Conservation (phyloP, 768 basidiomycete genomes). For the Strobilomyces echinocephalus region DNA sequence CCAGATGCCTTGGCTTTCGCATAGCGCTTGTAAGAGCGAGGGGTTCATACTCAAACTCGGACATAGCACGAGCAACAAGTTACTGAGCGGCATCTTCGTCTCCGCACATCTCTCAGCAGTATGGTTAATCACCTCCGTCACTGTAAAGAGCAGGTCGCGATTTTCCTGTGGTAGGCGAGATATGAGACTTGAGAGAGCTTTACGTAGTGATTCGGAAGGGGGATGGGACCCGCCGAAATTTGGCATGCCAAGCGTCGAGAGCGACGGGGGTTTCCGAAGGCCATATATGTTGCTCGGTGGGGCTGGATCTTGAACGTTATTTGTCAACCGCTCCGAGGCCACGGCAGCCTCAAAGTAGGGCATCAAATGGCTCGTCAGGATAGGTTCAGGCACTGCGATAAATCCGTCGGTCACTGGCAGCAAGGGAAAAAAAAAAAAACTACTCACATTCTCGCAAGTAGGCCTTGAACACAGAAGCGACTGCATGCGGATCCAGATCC, state of each 20-base stretch:
- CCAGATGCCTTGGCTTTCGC: conserved; percentile 72
- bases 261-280: conserved; percentile 72
- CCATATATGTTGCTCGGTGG: conserved; percentile 36
- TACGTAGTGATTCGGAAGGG: conserved; percentile 54
- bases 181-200: conserved; percentile 59
- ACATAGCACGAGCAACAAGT: conserved; percentile 82
- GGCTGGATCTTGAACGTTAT: conserved; percentile 22
- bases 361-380: conserved; percentile 67
- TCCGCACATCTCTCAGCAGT: conserved; percentile 63
- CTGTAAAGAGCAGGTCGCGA: conserved; percentile 76
- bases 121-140: conserved; percentile 72
- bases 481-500: conserved; percentile 92
- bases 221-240: conserved; percentile 56
- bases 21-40: conserved; percentile 63
- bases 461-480: conserved; percentile 88
- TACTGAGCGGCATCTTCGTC: conserved; percentile 92
- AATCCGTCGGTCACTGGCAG: conserved; percentile 5
- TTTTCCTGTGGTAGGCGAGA: conserved; percentile 72
- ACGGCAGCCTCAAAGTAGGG: conserved; percentile 80
- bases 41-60: conserved; percentile 82
- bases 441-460: conserved; percentile 87
- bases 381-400: conserved; percentile 73
- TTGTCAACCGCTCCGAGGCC: conserved; percentile 43
- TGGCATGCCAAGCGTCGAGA: conserved; percentile 75
- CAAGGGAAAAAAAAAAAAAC: neutral